Evolutionary conservation across 1,284 basidiomycete genomes (phyloP).

Genomic region (Microbotryum saponariae): DNA sequence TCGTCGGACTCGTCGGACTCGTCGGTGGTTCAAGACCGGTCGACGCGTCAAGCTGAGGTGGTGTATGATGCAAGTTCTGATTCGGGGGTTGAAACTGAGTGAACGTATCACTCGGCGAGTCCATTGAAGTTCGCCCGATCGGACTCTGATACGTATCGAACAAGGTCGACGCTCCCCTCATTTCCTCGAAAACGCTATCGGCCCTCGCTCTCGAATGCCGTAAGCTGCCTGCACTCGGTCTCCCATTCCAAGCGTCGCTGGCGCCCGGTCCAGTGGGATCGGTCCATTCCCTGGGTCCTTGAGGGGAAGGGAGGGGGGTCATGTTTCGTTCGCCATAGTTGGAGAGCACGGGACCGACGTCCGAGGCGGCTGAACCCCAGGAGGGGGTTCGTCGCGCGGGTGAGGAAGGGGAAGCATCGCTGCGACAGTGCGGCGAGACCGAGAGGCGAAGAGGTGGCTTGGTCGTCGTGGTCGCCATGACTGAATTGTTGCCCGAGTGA

Average conservation of each 20-base stretch:
- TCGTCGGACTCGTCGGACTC: neutral
- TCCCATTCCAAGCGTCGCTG: neutral
- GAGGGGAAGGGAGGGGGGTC: conserved; percentile 20
- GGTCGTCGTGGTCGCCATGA: neutral
- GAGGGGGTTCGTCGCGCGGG: conserved; percentile 14
- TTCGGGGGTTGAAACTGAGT: neutral
- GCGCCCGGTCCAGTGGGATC: neutral
- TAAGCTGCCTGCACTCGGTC: neutral
- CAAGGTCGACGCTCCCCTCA: neutral
- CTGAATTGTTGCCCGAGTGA: too few relatives aligned
- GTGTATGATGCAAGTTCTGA: neutral
- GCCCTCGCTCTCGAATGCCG: neutral
- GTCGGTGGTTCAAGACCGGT: neutral
- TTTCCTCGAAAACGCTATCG: conserved; percentile 4
- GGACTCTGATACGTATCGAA: neutral
- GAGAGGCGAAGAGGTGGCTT: conserved; percentile 16
- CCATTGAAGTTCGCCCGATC: neutral
- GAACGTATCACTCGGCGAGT: neutral
- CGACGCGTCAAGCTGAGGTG: neutral
- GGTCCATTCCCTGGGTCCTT: neutral
- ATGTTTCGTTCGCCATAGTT: conserved; percentile 11
- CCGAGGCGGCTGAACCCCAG: conserved; percentile 23
- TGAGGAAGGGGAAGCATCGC: neutral
- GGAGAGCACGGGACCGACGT: conserved; percentile 6
- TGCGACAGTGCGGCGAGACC: neutral